Conservation (phyloP, 1,139 yeast species). For the Diutina siamensis region DNA sequence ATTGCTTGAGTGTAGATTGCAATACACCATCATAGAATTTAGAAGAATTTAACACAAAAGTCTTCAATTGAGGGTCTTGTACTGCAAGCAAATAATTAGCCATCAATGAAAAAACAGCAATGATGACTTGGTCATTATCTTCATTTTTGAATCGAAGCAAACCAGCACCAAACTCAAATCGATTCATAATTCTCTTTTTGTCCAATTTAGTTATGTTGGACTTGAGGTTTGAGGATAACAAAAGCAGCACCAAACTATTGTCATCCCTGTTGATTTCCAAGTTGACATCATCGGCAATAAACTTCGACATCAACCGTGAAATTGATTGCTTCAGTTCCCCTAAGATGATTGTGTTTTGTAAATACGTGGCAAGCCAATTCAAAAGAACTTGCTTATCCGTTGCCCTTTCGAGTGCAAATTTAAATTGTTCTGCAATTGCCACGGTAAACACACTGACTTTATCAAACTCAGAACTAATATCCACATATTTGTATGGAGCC, state of each 20-base stretch:
- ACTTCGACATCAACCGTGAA: conserved; percentile 4
- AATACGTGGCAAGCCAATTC: conserved; percentile 42
- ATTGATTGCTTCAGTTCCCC: conserved; percentile 43
- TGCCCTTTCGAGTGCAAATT: conserved; percentile 22
- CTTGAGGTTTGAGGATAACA: not conserved
- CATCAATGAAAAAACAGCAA: not conserved
- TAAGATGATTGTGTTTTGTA: conserved; percentile 30
- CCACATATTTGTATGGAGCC: conserved; percentile 78
- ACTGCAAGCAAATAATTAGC: not conserved
- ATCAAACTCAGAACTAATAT: conserved; percentile 34
- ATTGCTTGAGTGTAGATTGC: not conserved
- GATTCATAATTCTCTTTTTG: not conserved
- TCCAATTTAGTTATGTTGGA: not conserved
- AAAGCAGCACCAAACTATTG: not conserved
- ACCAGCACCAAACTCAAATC: conserved; percentile 1
- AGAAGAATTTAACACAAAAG: not conserved
- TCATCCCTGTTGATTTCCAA: not conserved
- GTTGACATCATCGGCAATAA: not conserved
- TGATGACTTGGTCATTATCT: not conserved
- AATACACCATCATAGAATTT: not conserved
- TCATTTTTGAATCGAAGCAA: not conserved
- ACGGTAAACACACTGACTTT: conserved; percentile 56
- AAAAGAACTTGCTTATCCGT: conserved; percentile 15
- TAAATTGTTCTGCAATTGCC: conserved; percentile 63
- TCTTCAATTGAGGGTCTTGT: not conserved